Evolutionary conservation across 345 rosid genomes (phyloP), one percentile per base, ranked within the genome.

Genomic region (Melaleuca alternifolia): DNA sequence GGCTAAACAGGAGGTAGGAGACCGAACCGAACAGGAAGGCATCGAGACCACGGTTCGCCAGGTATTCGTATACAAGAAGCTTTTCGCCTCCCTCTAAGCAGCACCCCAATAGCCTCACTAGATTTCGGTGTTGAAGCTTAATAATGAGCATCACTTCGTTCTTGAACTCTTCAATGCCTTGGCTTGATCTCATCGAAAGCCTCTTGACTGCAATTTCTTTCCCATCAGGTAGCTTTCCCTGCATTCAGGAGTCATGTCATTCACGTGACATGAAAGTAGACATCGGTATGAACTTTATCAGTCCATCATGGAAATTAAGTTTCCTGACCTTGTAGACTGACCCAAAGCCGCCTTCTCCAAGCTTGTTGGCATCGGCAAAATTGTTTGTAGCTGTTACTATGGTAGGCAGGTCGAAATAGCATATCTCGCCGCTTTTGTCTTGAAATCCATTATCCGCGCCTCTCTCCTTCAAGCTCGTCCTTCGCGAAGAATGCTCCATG

Each of bases 271-370:
- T 11, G 61, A 54, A 85, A 33, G 48, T 54, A 54, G 18, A 52
- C 48, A 44, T 20, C 7, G 18, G 57, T 50, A 83, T 82, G 56
- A 86, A 82, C 30, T 23, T 14, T 13, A 52, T 14, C 51, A 79
- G 46, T 62, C 44, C 3, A 30, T 7, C 14, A 50, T 11, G 50
- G 26, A 12, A 53, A 77, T 5, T 3, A 50, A 12, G 46, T 85
- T 83, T 44, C 92, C 94, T 93, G 41, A 62, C 76, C 23, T 62
- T 62, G 76, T 62, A 62, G 76, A 62, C 76, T 30, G 44, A 41
- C 76, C 95, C 95, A 54, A 92, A 92, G 30, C 95, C 94, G 3
- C 95, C 93, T 90, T 93, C 89, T 54, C 93, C 93, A 75, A 93
- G 91, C 89, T 91, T 93, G 56, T 93, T 93, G 11, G 18, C 87